Base-by-base conservation (phyloP, 441 rosid species). In the Erodium texanum region DNA sequence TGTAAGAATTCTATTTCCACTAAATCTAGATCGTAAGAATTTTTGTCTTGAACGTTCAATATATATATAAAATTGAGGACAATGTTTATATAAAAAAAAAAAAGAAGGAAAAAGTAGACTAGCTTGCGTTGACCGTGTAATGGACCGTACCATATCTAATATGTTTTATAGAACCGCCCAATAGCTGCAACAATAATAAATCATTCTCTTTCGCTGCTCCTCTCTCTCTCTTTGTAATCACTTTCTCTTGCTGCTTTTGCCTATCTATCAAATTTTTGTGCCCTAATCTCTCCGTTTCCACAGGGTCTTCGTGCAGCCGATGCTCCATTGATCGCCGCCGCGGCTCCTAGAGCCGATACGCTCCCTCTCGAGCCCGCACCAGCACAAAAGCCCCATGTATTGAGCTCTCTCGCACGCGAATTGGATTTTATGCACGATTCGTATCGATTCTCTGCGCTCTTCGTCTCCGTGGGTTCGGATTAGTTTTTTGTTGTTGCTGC, bases 391-490 rank as follows among this genome's bases (percentile, higher is more conserved):
- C 62, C 61, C 23, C 4, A 48, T 0, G 16, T 48, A 12, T 48
- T 48, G 56, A 48, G 24, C 61, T 54, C 61, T 54, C 41, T 11
- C 62, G 3, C 62, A 19, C 18, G 62, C 62, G 14, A 56, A 19
- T 56, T 8, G 24, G 62, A 22, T 18, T 36, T 36, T 6, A n/a
- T 32, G 36, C 36, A 32, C 5, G 3, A 32, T 32, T 32, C 6
- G 6, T 32, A 32, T 52, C 22, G 61, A 20, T 54, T 54, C 20
- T 19, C 22, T 7, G 20, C 9, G 24, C 23, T 6, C 61, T 54
- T 19, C 62, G 5, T 19, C 62, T 56, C 7, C 24, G 3, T 20
- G 12, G 22, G n/a, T 61, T 79, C 66, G 82, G 77, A 63, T 74
- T 76, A 63, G 76, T 70, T 67, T 69, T 61, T 59, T n/a, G n/a